Percentiles rank a stretch among this genome's conserved stretches.
Evolutionary conservation across 306 rosid species (phyloP).

Genomic region (Vigna radiata): DNA sequence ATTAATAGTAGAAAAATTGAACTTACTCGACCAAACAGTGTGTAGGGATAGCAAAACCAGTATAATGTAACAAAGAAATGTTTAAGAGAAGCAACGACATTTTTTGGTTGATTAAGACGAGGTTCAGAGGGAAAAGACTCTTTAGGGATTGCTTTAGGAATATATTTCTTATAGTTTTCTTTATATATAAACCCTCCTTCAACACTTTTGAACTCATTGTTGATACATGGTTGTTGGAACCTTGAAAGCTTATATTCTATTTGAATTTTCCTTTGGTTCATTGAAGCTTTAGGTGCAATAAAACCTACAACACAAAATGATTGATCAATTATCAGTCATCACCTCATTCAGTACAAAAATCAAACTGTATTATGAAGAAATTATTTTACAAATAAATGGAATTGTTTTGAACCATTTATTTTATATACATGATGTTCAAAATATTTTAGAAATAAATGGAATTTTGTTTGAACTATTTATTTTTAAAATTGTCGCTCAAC

Average conservation of each 20-base stretch:
- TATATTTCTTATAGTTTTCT: neutral
- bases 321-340: too few relatives aligned
- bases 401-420: too few relatives aligned
- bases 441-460: too few relatives aligned
- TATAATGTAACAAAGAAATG: constrained; percentile 29
- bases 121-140: constrained; percentile 60
- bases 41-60: constrained; percentile 79
- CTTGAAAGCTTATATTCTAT: neutral
- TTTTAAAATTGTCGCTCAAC: too few relatives aligned
- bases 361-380: too few relatives aligned
- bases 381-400: too few relatives aligned
- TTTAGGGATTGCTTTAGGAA: constrained; percentile 50
- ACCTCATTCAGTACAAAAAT: neutral
- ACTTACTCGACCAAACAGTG: constrained; percentile 75
- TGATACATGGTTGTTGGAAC: neutral
- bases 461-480: too few relatives aligned
- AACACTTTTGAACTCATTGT: neutral
- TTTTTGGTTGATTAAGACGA: constrained; percentile 48
- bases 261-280: constrained; percentile 45
- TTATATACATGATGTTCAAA: too few relatives aligned
- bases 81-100: constrained; percentile 38
- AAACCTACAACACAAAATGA: constrained; percentile 44
- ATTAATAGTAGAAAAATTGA: neutral
- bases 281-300: constrained; percentile 44
- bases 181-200: neutral